Percentiles rank a stretch among this genome's conserved stretches.
Evolutionary conservation across 345 rosid species (phyloP).

Genomic region (Gossypium ekmanianum): DNA sequence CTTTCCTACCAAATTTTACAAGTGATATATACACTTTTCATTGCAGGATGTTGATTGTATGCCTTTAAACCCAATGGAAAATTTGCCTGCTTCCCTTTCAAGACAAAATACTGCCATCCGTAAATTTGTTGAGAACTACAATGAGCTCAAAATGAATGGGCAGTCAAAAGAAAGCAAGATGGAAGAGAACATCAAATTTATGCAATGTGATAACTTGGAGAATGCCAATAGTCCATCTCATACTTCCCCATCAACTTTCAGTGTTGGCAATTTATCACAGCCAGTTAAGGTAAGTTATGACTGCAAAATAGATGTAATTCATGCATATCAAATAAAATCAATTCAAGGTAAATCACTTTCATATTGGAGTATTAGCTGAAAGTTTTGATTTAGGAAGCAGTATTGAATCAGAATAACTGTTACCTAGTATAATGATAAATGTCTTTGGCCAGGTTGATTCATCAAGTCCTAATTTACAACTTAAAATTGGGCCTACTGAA

Average conservation of each 20-base stretch:
- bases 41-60: slow-evolving; percentile 83
- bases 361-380: background rate
- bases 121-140: slow-evolving; percentile 41
- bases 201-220: slow-evolving; percentile 43
- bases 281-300: slow-evolving; percentile 49
- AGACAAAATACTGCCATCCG: slow-evolving; percentile 37
- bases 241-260: slow-evolving; percentile 35
- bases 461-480: slow-evolving; percentile 38
- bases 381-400: background rate
- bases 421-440: slow-evolving; percentile 13
- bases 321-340: background rate
- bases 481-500: slow-evolving; percentile 34
- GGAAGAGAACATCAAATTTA: slow-evolving; percentile 43
- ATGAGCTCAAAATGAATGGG: slow-evolving; percentile 50
- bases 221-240: slow-evolving; percentile 31
- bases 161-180: slow-evolving; percentile 40
- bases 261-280: slow-evolving; percentile 32
- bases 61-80: slow-evolving; percentile 66
- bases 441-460: slow-evolving; percentile 41
- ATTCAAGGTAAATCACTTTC: background rate
- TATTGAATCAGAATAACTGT: background rate
- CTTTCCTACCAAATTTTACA: slow-evolving; percentile 9
- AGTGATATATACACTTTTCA: slow-evolving; percentile 13
- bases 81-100: slow-evolving; percentile 68
- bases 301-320: background rate